Conservation (phyloP, 2,329 filamentous ascomycete genomes). For the Sphaceloma murrayae region DNA sequence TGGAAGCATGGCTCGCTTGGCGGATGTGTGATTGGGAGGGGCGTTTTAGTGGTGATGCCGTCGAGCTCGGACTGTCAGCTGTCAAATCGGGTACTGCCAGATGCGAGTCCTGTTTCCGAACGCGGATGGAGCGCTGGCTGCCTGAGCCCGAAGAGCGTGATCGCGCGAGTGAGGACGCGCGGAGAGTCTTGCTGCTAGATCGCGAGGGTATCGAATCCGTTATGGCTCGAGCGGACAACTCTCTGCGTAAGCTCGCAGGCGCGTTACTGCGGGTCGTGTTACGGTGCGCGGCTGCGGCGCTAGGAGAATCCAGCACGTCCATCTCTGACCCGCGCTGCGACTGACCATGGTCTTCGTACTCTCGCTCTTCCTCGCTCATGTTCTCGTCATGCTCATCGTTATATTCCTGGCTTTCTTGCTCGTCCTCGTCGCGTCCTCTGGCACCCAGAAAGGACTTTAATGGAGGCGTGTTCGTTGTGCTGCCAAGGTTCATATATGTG, state of each 20-base stretch:
- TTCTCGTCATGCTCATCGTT: slow-evolving; percentile 21
- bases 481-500: slow-evolving; percentile 34
- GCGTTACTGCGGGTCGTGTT: slow-evolving; percentile 3
- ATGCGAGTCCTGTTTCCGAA: slow-evolving; percentile 17
- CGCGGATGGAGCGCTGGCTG: slow-evolving; percentile 1
- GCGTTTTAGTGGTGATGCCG: slow-evolving; percentile 29
- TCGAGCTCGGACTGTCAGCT: slow-evolving; percentile 20
- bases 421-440: slow-evolving; percentile 22
- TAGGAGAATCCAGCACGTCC: slow-evolving; percentile 8
- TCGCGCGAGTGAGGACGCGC: neutral
- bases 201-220: slow-evolving; percentile 11
- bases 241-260: slow-evolving; percentile 5
- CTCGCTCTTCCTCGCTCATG: slow-evolving; percentile 9
- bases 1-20: slow-evolving; percentile 49
- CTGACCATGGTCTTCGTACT: slow-evolving; percentile 4
- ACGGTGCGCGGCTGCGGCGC: slow-evolving; percentile 14
- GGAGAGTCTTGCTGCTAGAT: slow-evolving; percentile 11
- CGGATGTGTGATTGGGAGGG: slow-evolving; percentile 49
- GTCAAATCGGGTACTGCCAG: slow-evolving; percentile 21
- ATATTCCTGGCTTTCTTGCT: slow-evolving; percentile 18
- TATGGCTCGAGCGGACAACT: slow-evolving; percentile 12
- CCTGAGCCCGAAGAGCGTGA: slow-evolving; percentile 9
- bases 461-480: slow-evolving; percentile 8
- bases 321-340: neutral
- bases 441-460: slow-evolving; percentile 10